Base-by-base conservation (phyloP, 2,329 filamentous ascomycete genomes). In the Fusarium proliferatum region DNA sequence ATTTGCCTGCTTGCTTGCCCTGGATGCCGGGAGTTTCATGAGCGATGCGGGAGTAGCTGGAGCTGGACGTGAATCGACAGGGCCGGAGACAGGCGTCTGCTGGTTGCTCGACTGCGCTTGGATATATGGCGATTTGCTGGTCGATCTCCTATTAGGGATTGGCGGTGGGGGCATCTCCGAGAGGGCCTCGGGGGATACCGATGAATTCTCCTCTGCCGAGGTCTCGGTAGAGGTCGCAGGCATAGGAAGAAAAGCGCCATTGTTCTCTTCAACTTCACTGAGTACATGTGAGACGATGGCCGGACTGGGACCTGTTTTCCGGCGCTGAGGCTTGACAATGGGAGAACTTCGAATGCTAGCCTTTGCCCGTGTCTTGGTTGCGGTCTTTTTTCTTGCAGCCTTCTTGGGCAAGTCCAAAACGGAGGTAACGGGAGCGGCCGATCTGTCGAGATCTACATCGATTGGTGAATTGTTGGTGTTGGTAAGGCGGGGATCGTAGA, bases 31-130 rank as follows among this genome's bases (percentile, higher is more conserved):
- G 48, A 96, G 86, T 77, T 90, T 92, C 93, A 98, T 97, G 66
- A 97, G 84, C 11, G 95, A 97, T 13, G 95, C 94, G 2, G 94
- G 93, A 59, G 91, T 89, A 76, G 84, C 85, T 52, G 90, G 89
- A 76, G 83, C 85, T 58, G 85, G 85, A 28, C 83, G 77, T 15
- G 58, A 63, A 39, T 78, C 79, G 23, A 69, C 66, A 8, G 79
- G 77, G 33, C 42, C 65, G 8, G 71, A 65, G 34, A 68, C 48
- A 6, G 77, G 77, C 34, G 79, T 78, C 55, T 78, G 76, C 19
- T 77, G 71, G 48, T 66, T 77, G 33, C 75, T 77, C 52, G 81
- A 85, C 76, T 91, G 89, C 10, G 90, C 87, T 58, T 85, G 84
- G 26, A 94, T 88, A 66, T 90, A 90, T 15, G 93, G 92, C 6